phyloP scores from a whole-genome alignment of 805 yeast genomes.

The Saturnispora sanitii region DNA sequence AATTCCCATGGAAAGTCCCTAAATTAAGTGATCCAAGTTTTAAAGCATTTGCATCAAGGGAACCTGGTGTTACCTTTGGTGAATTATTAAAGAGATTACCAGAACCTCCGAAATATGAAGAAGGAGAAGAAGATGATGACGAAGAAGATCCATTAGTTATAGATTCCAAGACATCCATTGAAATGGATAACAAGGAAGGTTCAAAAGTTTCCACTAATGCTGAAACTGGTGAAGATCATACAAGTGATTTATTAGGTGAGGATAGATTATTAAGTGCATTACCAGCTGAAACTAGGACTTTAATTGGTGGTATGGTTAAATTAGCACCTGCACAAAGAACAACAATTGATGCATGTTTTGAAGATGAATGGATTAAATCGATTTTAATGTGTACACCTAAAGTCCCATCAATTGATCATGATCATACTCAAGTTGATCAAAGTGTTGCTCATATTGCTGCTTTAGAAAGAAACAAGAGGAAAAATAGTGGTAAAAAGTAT shows the following conservation, averaged over 20 bases:
- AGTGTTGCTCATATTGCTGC: conserved; percentile 94
- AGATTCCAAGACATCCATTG: conserved; percentile 11
- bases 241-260: conserved; percentile 61
- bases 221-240: conserved; percentile 33
- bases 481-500: conserved; percentile 3
- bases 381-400: conserved; percentile 57
- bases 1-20: conserved; percentile 94
- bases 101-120: conserved; percentile 31
- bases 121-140: background rate
- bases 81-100: conserved; percentile 50
- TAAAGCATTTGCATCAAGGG: conserved; percentile 69
- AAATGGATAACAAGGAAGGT: background rate
- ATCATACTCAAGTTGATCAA: conserved; percentile 84
- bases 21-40: conserved; percentile 72
- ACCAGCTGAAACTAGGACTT: conserved; percentile 57
- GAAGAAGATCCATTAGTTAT: conserved; percentile 9
- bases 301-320: conserved; percentile 69
- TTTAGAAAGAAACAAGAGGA: conserved; percentile 68
- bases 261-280: conserved; percentile 60
- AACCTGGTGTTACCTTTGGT: conserved; percentile 56
- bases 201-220: background rate
- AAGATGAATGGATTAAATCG: conserved; percentile 57
- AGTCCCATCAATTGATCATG: conserved; percentile 49
- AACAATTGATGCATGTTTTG: conserved; percentile 68
- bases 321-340: conserved; percentile 81